Evolutionary conservation across 1,284 basidiomycete genomes (phyloP), one percentile per base, ranked within the genome.

Genomic region (Malassezia japonica): DNA sequence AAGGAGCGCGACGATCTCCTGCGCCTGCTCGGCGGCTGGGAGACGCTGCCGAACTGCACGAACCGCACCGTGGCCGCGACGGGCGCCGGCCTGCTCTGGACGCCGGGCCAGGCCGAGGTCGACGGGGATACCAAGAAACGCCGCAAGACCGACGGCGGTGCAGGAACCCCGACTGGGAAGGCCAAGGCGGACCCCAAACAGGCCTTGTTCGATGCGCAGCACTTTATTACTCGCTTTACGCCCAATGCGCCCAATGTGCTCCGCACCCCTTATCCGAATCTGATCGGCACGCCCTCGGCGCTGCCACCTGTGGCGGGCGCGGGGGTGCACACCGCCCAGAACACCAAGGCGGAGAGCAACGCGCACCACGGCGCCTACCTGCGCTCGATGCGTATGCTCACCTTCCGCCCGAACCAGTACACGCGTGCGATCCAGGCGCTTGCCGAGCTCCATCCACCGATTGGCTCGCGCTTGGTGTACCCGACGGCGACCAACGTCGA

Each of bases 1-100:
- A 81, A 81, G 48, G 91, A 98, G 45, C 79, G 94, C 7, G 90
- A 95, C 59, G 87, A 90, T 39, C 79, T 99, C 24, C 78, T 98
- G 57, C 81, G 86, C 20, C 84, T 84, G 0, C 76, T 98, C 10
- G 76, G 73, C 2, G 74, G 74, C 4, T 67, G 74, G 49, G 75
- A 75, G 42, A 55, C 58, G 12, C 50, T 69, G 31, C 68, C 70
- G 1, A 62, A 61, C 27, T 60, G 58, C 16, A 53, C 57, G 6
- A 54, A 56, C 16, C 55, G 62, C 27, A 64, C 55, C 20, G 60
- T 69, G 1, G 65, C 67, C 6, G 65, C 64, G 3, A 64, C 64
- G 0, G 69, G 67, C 0, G 63, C 69, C 12, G 69, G 69, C 5
- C 47, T 72, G 16, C 50, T 60, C 9, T 64, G 56, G 38, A 40